phyloP scores from a whole-genome alignment of 139 green algal species.

The Chlorella ohadii region DNA sequence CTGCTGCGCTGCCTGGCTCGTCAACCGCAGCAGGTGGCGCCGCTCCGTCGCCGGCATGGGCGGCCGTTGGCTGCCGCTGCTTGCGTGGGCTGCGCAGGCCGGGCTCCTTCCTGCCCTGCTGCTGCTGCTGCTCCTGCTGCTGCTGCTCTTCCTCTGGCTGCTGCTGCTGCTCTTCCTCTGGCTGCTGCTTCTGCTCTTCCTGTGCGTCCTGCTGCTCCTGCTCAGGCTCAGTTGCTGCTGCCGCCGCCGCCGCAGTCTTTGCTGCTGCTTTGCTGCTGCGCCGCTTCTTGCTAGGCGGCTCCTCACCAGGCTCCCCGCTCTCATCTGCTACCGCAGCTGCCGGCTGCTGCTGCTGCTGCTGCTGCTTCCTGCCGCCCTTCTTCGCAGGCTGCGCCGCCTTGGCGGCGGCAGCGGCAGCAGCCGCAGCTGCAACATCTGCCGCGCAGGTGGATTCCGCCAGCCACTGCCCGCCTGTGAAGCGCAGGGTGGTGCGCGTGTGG shows the following conservation, averaged over 20 bases:
- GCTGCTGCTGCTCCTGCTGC: background rate
- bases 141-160: background rate
- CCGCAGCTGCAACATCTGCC: background rate
- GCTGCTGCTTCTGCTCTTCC: background rate
- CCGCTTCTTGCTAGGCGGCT: background rate
- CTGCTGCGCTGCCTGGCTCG: background rate
- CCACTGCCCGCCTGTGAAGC: slow-evolving; percentile 2
- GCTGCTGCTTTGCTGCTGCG: background rate
- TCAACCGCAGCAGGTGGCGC: too few relatives aligned
- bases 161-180: background rate
- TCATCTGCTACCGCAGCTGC: background rate
- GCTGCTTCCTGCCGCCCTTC: background rate
- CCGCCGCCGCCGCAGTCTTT: background rate
- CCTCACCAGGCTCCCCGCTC: background rate
- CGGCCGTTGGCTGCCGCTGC: background rate
- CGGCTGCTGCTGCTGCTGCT: background rate
- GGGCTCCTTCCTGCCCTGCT: background rate
- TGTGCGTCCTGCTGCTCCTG: background rate
- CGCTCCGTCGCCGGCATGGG: background rate
- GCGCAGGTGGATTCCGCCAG: background rate
- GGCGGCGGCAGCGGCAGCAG: background rate
- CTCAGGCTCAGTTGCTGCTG: background rate
- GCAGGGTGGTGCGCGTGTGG: slow-evolving; percentile 3
- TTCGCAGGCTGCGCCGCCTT: too few relatives aligned
- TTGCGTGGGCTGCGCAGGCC: background rate